These are phyloP conservation scores for Suhomyces coccinellae DNA, from an alignment of 1,139 yeast species.

Conservation along the genomic window DNA sequence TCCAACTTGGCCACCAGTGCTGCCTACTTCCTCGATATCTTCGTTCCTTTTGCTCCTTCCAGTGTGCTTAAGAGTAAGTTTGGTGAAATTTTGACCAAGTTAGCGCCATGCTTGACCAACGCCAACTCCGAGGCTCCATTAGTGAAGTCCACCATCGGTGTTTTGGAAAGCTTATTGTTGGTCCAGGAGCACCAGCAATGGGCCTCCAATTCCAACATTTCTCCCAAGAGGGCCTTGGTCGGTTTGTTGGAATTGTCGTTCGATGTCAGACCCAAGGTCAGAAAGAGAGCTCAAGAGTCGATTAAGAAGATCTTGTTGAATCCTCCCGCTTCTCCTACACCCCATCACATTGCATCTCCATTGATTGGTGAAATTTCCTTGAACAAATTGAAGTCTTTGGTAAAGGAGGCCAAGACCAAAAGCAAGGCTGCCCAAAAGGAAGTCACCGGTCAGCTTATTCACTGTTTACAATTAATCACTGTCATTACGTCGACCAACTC, in stretches of 20 bases:
- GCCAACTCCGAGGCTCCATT: slow-evolving; percentile 80
- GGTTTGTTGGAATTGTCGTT: slow-evolving; percentile 79
- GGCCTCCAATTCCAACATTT: slow-evolving; percentile 54
- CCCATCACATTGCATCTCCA: slow-evolving; percentile 73
- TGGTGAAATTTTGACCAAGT: slow-evolving; percentile 70
- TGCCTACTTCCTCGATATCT: slow-evolving; percentile 77
- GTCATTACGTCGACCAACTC: slow-evolving; percentile 70
- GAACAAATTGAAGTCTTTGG: slow-evolving; percentile 49
- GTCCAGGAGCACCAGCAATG: slow-evolving; percentile 84
- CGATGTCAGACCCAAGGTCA: slow-evolving; percentile 92
- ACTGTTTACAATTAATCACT: slow-evolving; percentile 71
- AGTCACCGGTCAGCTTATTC: slow-evolving; percentile 61
- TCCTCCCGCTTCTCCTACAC: slow-evolving; percentile 82
- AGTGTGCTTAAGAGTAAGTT: slow-evolving; percentile 70
- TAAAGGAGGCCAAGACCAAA: slow-evolving; percentile 34
- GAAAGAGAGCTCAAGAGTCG: slow-evolving; percentile 94
- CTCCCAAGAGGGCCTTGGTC: slow-evolving; percentile 79
- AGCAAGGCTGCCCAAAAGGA: slow-evolving; percentile 45
- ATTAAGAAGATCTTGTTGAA: slow-evolving; percentile 57
- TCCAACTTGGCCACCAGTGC: slow-evolving; percentile 68
- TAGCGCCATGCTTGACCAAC: slow-evolving; percentile 78
- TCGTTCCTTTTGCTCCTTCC: slow-evolving; percentile 74
- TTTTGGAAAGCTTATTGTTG: slow-evolving; percentile 72
- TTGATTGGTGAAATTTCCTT: slow-evolving; percentile 71
- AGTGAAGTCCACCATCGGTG: slow-evolving; percentile 80